A percentile compares a stretch with the other conserved stretches of the same genome.
phyloP scores from a whole-genome alignment of 805 yeast genomes.

The Zygoascus flipseniorum region DNA sequence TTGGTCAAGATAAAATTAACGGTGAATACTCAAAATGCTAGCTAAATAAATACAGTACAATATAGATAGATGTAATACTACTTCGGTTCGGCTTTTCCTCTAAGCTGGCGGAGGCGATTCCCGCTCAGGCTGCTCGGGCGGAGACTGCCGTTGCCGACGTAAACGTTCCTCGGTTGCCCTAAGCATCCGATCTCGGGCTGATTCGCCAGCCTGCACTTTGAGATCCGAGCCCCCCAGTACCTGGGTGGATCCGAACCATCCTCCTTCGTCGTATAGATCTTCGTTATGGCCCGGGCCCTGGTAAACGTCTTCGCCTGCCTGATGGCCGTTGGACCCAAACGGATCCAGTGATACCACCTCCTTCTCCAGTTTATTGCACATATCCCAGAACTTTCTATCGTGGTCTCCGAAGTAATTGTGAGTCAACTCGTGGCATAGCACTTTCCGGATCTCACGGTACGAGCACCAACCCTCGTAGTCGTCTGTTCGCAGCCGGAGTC shows the following conservation, averaged over 20 bases:
- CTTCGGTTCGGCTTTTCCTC: background rate
- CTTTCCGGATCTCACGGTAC: conserved; percentile 27
- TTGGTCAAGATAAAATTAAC: too few species aligned
- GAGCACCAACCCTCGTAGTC: conserved; percentile 30
- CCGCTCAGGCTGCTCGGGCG: background rate
- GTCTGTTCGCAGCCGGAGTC: conserved; percentile 32
- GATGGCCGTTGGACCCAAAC: conserved; percentile 22
- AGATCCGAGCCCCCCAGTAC: conserved; percentile 11
- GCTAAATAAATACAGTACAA: too few species aligned
- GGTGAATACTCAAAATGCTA: too few species aligned
- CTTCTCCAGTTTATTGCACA: conserved; percentile 26
- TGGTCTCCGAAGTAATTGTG: conserved; percentile 32
- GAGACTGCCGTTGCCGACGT: background rate
- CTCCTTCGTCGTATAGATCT: conserved; percentile 19
- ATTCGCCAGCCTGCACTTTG: background rate
- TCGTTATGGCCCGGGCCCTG: conserved; percentile 15
- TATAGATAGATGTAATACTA: too few species aligned
- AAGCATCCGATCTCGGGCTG: background rate
- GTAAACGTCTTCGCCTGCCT: conserved; percentile 15
- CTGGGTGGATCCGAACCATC: conserved; percentile 20
- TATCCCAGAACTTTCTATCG: conserved; percentile 28
- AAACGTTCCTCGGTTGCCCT: background rate
- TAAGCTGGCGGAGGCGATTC: background rate
- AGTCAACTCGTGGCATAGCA: conserved; percentile 33
- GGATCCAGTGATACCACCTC: conserved; percentile 27